Evolutionary conservation across 1,139 yeast species (phyloP), one percentile per base, ranked within the genome.

Genomic region (Hansenula sp.): DNA sequence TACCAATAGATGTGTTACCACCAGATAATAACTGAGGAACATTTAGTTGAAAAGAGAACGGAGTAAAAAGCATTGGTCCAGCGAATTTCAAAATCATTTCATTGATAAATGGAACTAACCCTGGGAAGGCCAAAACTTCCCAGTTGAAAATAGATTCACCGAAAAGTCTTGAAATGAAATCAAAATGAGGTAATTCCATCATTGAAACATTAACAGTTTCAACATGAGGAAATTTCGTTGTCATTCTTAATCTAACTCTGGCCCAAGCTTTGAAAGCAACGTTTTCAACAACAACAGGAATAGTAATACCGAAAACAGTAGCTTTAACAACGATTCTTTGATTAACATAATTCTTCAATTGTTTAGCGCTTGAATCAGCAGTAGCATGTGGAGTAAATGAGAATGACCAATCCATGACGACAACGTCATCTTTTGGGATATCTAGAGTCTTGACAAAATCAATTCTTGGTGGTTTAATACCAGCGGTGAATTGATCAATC

Each of bases 381-480:
- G 79, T 66, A 41, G 90, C 88, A 63, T 88, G 88, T n/a, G 99
- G 99, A 35, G 89, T 85, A 67, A 90, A 88, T 1, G 96, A 82
- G 44, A 85, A 71, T 42, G 84, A 82, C 96, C 96, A 93, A 70
- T 93, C 96, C 96, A 94, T 90, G 41, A 93, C 96, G 15, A 91
- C 96, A 46, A 93, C 84, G 60, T 91, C 97, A 49, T 86, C 87
- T 28, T 81, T 84, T 19, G 97, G 91, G 48, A 93, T 89, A 40
- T 83, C 85, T 57, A 90, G 77, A 2, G 97, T 88, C 60, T 93
- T 87, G 24, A 91, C 97, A 50, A 76, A 75, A 59, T 93, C 97
- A 48, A 93, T 74, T 63, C 99, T 78, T 32, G 96, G 96, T 11
- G 99, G 96, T 66, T 93, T 93, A 9, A 96, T 84, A 51, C 99